phyloP scores from a whole-genome alignment of 352 stramenopile species.

The Phytophthora ohioensis region DNA sequence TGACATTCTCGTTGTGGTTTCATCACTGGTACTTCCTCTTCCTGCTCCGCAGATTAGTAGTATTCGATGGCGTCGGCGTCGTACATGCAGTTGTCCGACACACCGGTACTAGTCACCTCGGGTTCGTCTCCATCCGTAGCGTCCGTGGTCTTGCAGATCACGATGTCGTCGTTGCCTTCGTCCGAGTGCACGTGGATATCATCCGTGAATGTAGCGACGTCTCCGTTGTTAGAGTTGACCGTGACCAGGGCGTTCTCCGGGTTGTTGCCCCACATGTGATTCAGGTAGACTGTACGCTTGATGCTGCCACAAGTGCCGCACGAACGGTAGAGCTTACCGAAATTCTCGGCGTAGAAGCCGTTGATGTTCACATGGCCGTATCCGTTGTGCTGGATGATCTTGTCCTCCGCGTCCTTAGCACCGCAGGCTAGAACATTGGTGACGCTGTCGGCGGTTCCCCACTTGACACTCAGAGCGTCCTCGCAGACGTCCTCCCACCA shows the following conservation, averaged over 20 bases:
- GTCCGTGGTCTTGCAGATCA: constrained; percentile 36
- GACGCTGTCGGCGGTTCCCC: constrained; percentile 37
- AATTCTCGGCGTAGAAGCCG: constrained; percentile 52
- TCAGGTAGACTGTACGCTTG: constrained; percentile 47
- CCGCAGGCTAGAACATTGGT: constrained; percentile 43
- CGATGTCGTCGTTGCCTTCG: constrained; percentile 30
- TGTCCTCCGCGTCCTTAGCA: constrained; percentile 46
- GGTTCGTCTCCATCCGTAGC: constrained; percentile 34
- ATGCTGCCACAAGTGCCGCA: constrained; percentile 42
- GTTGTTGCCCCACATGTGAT: constrained; percentile 51
- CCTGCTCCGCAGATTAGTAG: constrained; percentile 20
- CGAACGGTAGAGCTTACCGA: constrained; percentile 50
- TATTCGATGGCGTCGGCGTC: constrained; percentile 34
- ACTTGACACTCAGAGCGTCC: constrained; percentile 49
- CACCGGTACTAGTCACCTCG: constrained; percentile 29
- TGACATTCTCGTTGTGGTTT: constrained; percentile 17
- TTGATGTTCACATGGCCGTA: constrained; percentile 53
- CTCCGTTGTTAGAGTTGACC: constrained; percentile 50
- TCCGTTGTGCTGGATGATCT: constrained; percentile 56
- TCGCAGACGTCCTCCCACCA: constrained; percentile 54
- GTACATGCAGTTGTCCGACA: constrained; percentile 37
- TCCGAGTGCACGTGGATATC: constrained; percentile 40
- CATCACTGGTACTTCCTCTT: background rate
- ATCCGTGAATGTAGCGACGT: constrained; percentile 46
- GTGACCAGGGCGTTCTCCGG: constrained; percentile 43